Percentiles rank a stretch among this genome's conserved stretches.
phyloP scores from a whole-genome alignment of 2,329 filamentous ascomycete species.

The Phyllosticta paracitricarpa region DNA sequence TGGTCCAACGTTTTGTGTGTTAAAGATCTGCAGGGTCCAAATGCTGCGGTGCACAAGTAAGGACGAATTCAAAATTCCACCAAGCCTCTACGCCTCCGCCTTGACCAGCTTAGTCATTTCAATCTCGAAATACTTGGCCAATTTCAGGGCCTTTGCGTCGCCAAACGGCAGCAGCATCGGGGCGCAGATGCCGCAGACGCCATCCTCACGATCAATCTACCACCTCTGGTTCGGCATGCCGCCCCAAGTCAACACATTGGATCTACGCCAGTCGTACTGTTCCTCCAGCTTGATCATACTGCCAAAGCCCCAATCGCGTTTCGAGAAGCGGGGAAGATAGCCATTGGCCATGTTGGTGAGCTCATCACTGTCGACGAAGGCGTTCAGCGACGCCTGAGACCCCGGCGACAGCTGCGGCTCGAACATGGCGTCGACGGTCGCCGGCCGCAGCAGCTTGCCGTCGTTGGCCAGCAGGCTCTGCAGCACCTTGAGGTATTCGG shows the following conservation, averaged over 20 bases:
- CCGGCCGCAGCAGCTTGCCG: conserved; percentile 20
- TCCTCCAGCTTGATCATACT: conserved; percentile 20
- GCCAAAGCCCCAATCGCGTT: conserved; percentile 23
- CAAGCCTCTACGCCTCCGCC: not conserved
- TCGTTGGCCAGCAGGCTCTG: conserved; percentile 19
- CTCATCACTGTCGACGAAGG: conserved; percentile 3
- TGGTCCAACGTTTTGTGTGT: too few species aligned
- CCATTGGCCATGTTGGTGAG: conserved; percentile 18
- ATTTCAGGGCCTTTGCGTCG: conserved; percentile 12
- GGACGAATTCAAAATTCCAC: too few species aligned
- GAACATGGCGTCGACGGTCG: conserved; percentile 21
- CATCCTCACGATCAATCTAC: conserved; percentile 25
- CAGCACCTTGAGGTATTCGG: conserved; percentile 24
- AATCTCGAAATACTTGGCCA: not conserved
- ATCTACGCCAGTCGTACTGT: conserved; percentile 16
- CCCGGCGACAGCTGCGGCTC: conserved; percentile 18
- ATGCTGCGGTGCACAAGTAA: too few species aligned
- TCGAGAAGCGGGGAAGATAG: conserved; percentile 12
- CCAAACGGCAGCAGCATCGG: conserved; percentile 22
- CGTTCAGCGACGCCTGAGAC: conserved; percentile 7
- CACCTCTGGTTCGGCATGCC: conserved; percentile 25
- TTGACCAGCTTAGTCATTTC: not conserved
- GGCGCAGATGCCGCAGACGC: conserved; percentile 22
- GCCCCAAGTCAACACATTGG: conserved; percentile 24
- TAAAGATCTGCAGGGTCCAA: too few species aligned